Conservation (phyloP, 495 filamentous ascomycete species). For the Aspergillus indologenus region DNA sequence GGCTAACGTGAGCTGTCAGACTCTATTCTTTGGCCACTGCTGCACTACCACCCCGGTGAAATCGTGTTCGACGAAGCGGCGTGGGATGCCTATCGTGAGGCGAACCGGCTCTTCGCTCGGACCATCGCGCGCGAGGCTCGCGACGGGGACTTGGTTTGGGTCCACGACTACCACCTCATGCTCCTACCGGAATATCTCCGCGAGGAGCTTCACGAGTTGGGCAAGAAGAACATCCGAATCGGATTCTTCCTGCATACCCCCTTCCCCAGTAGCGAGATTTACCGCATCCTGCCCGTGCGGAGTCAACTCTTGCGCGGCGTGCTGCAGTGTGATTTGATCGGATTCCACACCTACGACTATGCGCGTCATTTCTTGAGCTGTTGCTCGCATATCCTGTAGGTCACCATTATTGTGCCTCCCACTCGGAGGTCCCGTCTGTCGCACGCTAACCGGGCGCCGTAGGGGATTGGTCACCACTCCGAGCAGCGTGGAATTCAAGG, state of each 20-base stretch:
- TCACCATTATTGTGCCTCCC: constrained; percentile 9
- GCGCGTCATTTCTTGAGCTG: constrained; percentile 91
- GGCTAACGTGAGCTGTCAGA: constrained; percentile 49
- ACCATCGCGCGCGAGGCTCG: constrained; percentile 74
- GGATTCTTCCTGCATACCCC: constrained; percentile 97
- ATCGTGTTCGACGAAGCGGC: constrained; percentile 94
- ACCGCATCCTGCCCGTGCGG: constrained; percentile 88
- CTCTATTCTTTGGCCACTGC: constrained; percentile 93
- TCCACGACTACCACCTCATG: constrained; percentile 98
- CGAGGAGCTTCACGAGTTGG: constrained; percentile 65
- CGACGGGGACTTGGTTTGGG: constrained; percentile 92
- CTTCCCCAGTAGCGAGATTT: constrained; percentile 97
- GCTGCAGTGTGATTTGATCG: constrained; percentile 87
- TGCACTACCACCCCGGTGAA: constrained; percentile 97
- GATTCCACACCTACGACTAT: constrained; percentile 97
- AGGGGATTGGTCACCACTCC: constrained; percentile 78
- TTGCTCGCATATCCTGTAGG: constrained; percentile 88
- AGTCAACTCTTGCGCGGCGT: constrained; percentile 83
- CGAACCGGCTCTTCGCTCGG: constrained; percentile 84
- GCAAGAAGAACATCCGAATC: constrained; percentile 84
- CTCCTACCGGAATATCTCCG: constrained; percentile 90
- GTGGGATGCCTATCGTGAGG: constrained; percentile 89
- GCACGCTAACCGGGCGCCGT: constrained; percentile 6
- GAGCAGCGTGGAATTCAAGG: constrained; percentile 83
- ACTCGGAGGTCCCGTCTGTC: not conserved